Conservation (phyloP, 2,329 filamentous ascomycete species). For the Cladobotryum mycophilum region DNA sequence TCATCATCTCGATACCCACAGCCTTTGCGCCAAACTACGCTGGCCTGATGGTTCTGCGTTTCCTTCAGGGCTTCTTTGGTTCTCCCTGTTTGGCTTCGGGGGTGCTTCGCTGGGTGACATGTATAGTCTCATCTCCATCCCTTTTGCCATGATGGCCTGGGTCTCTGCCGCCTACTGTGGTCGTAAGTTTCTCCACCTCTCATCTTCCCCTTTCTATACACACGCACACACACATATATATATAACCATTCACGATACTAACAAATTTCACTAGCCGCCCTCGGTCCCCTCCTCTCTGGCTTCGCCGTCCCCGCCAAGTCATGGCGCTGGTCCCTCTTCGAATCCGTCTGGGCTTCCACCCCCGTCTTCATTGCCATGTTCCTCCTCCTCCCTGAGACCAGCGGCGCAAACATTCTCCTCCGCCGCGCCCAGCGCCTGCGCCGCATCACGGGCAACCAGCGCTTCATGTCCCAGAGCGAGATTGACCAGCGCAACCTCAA, state of each 20-base stretch:
- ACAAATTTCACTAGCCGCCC: slow-evolving; percentile 34
- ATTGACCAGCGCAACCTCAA: slow-evolving; percentile 54
- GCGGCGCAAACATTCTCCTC: slow-evolving; percentile 51
- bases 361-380: slow-evolving; percentile 57
- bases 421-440: slow-evolving; percentile 56
- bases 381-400: slow-evolving; percentile 59
- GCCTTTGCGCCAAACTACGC: slow-evolving; percentile 57
- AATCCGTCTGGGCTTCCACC: slow-evolving; percentile 55
- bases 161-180: slow-evolving; percentile 46
- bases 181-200: slow-evolving; percentile 22
- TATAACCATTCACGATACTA: background rate
- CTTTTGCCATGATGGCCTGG: slow-evolving; percentile 55
- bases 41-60: slow-evolving; percentile 57
- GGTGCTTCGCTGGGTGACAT: slow-evolving; percentile 47
- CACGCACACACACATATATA: no score
- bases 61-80: slow-evolving; percentile 61
- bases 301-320: slow-evolving; percentile 51
- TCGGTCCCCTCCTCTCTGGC: slow-evolving; percentile 55
- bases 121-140: slow-evolving; percentile 48
- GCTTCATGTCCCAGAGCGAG: slow-evolving; percentile 56
- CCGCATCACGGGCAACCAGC: slow-evolving; percentile 49
- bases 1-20: slow-evolving; percentile 59
- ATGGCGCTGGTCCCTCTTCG: slow-evolving; percentile 61
- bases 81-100: slow-evolving; percentile 58
- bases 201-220: background rate